These are phyloP conservation scores for Rhododendron kiyosumense DNA, from an alignment of 148 eudicot genomes.

Conservation along the genomic window DNA sequence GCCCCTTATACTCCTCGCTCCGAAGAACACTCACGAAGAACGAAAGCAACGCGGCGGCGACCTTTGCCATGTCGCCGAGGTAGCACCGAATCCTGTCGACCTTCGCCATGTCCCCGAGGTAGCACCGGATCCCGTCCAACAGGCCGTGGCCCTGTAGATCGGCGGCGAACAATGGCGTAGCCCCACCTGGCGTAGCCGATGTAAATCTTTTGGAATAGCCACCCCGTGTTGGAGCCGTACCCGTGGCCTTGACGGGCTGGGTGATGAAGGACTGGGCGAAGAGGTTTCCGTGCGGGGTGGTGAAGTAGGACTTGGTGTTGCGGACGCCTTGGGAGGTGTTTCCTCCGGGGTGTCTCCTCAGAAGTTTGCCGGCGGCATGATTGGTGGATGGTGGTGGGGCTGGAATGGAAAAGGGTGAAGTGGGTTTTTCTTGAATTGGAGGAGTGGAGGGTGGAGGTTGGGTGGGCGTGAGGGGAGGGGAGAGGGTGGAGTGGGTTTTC, in stretches of 20 bases:
- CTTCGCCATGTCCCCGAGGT: background rate
- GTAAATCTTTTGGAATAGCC: no score
- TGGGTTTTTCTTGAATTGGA: no score
- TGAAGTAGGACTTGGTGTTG: constrained; percentile 48
- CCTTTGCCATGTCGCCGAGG: constrained; percentile 46
- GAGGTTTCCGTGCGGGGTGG: constrained; percentile 50
- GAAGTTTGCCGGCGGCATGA: constrained; percentile 25
- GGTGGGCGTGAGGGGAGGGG: no score
- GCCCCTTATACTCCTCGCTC: constrained; percentile 32
- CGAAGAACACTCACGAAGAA: constrained; percentile 39
- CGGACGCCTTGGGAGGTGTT: constrained; percentile 48
- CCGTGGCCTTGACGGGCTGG: constrained; percentile 36
- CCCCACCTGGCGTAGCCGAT: no score
- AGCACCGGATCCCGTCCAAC: no score
- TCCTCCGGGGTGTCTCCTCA: constrained; percentile 65
- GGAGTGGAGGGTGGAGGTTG: no score
- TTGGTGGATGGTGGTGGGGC: background rate
- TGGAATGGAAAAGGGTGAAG: no score
- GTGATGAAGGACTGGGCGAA: constrained; percentile 65
- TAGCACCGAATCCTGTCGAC: constrained; percentile 50
- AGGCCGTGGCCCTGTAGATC: no score
- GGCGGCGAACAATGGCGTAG: constrained; percentile 16
- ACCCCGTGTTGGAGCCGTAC: no score
- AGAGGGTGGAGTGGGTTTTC: no score
- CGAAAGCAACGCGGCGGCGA: constrained; percentile 37